A percentile compares a stretch with the other conserved stretches of the same genome.
Evolutionary conservation across 495 filamentous ascomycete species (phyloP).

Genomic region (Penicillium malachiteum): DNA sequence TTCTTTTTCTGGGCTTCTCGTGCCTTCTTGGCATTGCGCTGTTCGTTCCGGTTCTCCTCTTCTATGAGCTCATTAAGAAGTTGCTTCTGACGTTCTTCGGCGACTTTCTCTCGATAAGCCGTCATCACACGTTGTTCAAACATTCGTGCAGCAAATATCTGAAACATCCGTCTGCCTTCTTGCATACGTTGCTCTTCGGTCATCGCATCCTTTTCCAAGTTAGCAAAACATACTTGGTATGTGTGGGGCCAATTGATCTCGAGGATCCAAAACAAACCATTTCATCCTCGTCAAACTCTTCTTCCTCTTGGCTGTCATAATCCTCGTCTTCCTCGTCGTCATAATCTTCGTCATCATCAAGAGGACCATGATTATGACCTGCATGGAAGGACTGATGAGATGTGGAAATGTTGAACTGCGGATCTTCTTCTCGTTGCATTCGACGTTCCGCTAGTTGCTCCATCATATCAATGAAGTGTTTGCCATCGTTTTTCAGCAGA

Average conservation of each 20-base stretch:
- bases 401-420: slow-evolving; percentile 62
- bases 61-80: slow-evolving; percentile 89
- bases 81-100: slow-evolving; percentile 84
- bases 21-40: slow-evolving; percentile 88
- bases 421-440: slow-evolving; percentile 95
- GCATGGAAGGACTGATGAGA: slow-evolving; percentile 61
- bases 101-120: slow-evolving; percentile 96
- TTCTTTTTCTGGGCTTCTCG: slow-evolving; percentile 91
- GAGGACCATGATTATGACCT: slow-evolving; percentile 61
- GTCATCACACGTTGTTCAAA: slow-evolving; percentile 96
- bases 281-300: slow-evolving; percentile 82
- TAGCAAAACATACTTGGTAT: background rate
- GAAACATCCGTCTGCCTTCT: slow-evolving; percentile 97
- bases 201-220: slow-evolving; percentile 73
- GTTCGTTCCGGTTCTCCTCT: slow-evolving; percentile 68
- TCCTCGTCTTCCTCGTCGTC: slow-evolving; percentile 83
- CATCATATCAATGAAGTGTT: slow-evolving; percentile 99
- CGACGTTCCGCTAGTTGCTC: slow-evolving; percentile 95
- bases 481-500: slow-evolving; percentile 96
- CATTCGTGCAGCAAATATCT: slow-evolving; percentile 99
- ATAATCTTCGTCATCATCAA: slow-evolving; percentile 68
- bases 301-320: slow-evolving; percentile 85
- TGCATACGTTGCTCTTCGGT: slow-evolving; percentile 99
- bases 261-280: slow-evolving; percentile 49
- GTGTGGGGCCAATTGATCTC: background rate